Percentiles rank a stretch among this genome's conserved stretches.
Conservation (phyloP, 208 protist species). For the Polymyxa betae region DNA sequence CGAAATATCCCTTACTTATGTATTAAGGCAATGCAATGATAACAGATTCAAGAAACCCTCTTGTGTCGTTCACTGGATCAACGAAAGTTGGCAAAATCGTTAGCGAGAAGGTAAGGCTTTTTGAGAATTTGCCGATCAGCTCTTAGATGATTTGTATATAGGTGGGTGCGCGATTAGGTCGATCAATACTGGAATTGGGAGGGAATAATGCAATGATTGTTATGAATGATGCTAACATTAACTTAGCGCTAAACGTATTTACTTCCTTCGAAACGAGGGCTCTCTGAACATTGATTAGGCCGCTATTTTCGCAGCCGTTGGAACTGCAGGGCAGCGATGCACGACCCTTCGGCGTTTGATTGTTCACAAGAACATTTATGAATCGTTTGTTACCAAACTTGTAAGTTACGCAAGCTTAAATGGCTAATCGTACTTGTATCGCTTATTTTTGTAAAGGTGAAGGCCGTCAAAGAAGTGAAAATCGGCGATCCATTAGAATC, state of each 20-base stretch:
- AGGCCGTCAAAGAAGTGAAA: slow-evolving; percentile 67
- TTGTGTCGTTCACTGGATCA: slow-evolving; percentile 38
- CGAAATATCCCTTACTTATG: neutral
- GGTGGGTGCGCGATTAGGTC: slow-evolving; percentile 68
- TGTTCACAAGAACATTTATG: slow-evolving; percentile 73
- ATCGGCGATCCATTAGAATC: slow-evolving; percentile 74
- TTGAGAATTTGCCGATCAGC: no score
- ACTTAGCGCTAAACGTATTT: slow-evolving; percentile 67
- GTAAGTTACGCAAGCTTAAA: slow-evolving; percentile 4
- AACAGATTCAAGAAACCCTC: neutral
- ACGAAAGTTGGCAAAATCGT: slow-evolving; percentile 52
- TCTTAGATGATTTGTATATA: no score
- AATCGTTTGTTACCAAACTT: slow-evolving; percentile 69
- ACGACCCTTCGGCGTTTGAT: slow-evolving; percentile 74
- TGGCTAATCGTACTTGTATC: neutral
- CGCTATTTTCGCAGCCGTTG: slow-evolving; percentile 76
- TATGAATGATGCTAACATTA: slow-evolving; percentile 75
- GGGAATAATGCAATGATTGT: slow-evolving; percentile 81
- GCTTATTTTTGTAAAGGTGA: slow-evolving; percentile 62
- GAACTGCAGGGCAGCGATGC: slow-evolving; percentile 79
- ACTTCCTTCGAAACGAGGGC: neutral
- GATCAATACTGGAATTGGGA: slow-evolving; percentile 76
- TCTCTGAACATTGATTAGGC: slow-evolving; percentile 20
- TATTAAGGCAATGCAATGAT: neutral
- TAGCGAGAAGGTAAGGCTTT: no score